A percentile compares a stretch with the other conserved stretches of the same genome.
These are phyloP conservation scores for Nemania sp. DNA, from an alignment of 2,329 filamentous ascomycete species.

Conservation along the genomic window DNA sequence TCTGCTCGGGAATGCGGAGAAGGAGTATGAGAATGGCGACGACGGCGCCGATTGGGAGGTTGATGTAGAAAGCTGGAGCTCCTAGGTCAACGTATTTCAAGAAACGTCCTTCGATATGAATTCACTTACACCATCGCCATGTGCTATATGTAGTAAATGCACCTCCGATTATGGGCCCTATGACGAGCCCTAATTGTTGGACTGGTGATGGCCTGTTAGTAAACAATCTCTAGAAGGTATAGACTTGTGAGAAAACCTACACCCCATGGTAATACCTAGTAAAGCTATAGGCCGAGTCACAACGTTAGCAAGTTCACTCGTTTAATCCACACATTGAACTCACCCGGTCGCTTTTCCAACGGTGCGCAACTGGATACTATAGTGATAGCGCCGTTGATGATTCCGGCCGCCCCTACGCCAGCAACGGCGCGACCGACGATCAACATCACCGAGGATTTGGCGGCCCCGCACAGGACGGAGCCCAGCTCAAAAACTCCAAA, in stretches of 20 bases:
- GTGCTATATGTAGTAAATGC: slow-evolving; percentile 32
- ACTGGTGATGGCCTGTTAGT: slow-evolving; percentile 8
- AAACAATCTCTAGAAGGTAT: neutral
- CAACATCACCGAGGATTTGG: slow-evolving; percentile 17
- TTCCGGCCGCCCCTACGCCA: slow-evolving; percentile 22
- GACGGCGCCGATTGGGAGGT: neutral
- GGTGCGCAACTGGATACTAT: slow-evolving; percentile 28
- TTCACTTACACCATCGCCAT: slow-evolving; percentile 39
- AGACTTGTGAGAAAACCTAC: neutral
- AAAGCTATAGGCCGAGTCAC: neutral
- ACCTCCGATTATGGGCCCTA: slow-evolving; percentile 34
- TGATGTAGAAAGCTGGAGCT: slow-evolving; percentile 28
- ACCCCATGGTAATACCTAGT: slow-evolving; percentile 12
- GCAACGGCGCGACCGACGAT: slow-evolving; percentile 31
- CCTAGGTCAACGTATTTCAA: neutral
- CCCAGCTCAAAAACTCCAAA: slow-evolving; percentile 25
- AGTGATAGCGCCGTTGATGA: slow-evolving; percentile 33
- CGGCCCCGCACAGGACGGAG: slow-evolving; percentile 27
- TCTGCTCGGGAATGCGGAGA: neutral
- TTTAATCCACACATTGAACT: neutral
- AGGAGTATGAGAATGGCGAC: neutral
- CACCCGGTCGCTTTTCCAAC: slow-evolving; percentile 26
- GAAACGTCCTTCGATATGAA: neutral
- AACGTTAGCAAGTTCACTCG: neutral
- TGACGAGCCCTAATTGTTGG: slow-evolving; percentile 28